Evolutionary conservation across 768 basidiomycete species (phyloP).

Genomic region (Kondoa malvinella): DNA sequence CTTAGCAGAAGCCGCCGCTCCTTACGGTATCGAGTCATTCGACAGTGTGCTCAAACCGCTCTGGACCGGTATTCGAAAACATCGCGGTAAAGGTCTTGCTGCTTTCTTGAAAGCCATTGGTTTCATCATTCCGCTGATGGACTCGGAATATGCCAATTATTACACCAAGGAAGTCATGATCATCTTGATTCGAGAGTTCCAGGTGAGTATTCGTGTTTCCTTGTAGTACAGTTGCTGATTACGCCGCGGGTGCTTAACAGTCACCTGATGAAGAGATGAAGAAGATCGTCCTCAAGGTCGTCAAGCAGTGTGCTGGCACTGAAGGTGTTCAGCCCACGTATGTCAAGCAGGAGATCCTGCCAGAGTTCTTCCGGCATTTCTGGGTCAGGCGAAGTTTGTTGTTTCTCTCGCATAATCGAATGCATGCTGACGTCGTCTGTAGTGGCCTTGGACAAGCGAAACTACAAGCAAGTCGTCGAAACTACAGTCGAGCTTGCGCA

Average conservation of each 20-base stretch:
- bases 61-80: conserved; percentile 83
- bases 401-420: neutral
- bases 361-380: conserved; percentile 98
- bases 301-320: conserved; percentile 95
- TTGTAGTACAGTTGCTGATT: neutral
- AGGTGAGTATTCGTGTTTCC: neutral
- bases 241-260: conserved; percentile 53
- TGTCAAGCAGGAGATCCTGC: conserved; percentile 92
- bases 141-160: conserved; percentile 96
- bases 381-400: conserved; percentile 44
- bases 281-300: conserved; percentile 97
- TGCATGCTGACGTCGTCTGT: conserved; percentile 28
- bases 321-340: conserved; percentile 92
- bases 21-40: conserved; percentile 98
- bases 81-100: conserved; percentile 85
- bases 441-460: conserved; percentile 85
- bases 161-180: conserved; percentile 97
- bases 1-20: conserved; percentile 88
- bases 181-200: conserved; percentile 58
- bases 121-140: conserved; percentile 99
- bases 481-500: conserved; percentile 97
- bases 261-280: conserved; percentile 99
- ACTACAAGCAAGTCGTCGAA: conserved; percentile 93
- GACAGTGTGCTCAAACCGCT: conserved; percentile 89
- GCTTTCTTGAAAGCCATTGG: conserved; percentile 96